Evolutionary conservation across 2,329 filamentous ascomycete species (phyloP), one percentile per base, ranked within the genome.

Genomic region (Colletotrichum plurivorum): DNA sequence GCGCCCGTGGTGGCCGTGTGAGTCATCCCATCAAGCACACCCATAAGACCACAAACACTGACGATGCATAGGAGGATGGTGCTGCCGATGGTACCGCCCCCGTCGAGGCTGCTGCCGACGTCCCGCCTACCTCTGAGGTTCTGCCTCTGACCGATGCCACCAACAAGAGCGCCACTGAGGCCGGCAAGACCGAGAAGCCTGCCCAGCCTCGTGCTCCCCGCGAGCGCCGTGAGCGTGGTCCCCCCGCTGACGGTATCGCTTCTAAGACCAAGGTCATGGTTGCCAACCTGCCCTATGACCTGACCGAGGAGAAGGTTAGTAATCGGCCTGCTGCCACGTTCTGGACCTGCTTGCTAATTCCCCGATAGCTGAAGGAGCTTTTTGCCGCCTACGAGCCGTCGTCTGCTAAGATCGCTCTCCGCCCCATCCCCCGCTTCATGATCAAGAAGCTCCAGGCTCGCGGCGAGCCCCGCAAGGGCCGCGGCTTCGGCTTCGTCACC

Each of bases 251-350:
- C 81, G 96, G 96, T 76, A 94, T 99, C 78, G 92, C 96, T 74
- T 98, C 95, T 84, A 98, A 98, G 92, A 98, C 93, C 84, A 99
- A 99, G 93, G 94, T 99, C 85, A 99, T 99, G 96, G 96, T 99
- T 78, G 96, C 96, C 79, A 99, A 99, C 88, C 90, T 99, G 72
- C 96, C 96, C 61, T 99, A 99, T 80, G 95, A 99, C 85, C 89
- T 98, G 82, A 95, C 92, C 77, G 96, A 99, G 87, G 95, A 98
- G 79, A 97, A 95, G 91, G 95, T 97, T 84, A 74, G 88, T 79
- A 57, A 13, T 15, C 7, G 7, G 18, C 46, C 2, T 20, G 46
- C 46, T 49, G 8, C 31, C 31, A 36, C 31, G 18, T 25, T 25
- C 46, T 20, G 8, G 46, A 4, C 27, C 18, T 10, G 12, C 39